Evolutionary conservation across 805 yeast species (phyloP).

Genomic region (Metschnikowia picachoensis): DNA sequence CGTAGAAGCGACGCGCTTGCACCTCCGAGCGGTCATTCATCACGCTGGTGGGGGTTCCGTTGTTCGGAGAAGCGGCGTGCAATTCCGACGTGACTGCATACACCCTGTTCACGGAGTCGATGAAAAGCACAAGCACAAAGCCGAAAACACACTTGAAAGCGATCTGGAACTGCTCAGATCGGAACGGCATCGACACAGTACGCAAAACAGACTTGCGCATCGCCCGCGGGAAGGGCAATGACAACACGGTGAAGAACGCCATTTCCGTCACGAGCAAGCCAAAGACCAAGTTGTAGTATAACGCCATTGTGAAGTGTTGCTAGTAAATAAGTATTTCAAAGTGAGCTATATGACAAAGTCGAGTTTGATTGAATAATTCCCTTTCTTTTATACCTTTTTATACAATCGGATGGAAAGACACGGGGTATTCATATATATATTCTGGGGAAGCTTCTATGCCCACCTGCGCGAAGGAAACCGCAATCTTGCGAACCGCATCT

Average conservation of each 20-base stretch:
- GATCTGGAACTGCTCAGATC: conserved; percentile 66
- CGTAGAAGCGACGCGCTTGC: conserved; percentile 87
- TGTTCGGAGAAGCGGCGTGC: conserved; percentile 27
- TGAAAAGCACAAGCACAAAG: conserved; percentile 76
- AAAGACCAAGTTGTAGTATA: conserved; percentile 55
- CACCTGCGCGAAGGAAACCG: too few species aligned
- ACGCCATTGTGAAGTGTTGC: conserved; percentile 29
- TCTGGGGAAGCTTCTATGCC: too few species aligned
- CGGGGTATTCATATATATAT: too few species aligned
- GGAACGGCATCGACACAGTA: conserved; percentile 64
- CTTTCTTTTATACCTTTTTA: too few species aligned
- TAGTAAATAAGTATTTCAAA: too few species aligned
- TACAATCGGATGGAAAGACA: too few species aligned
- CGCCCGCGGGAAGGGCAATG: conserved; percentile 79
- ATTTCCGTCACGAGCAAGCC: conserved; percentile 75
- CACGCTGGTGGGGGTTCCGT: conserved; percentile 16
- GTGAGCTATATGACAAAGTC: too few species aligned
- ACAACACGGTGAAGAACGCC: conserved; percentile 70
- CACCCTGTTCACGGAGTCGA: conserved; percentile 86
- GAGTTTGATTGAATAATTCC: too few species aligned
- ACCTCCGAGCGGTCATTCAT: conserved; percentile 70
- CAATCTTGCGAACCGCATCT: too few species aligned
- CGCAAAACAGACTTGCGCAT: conserved; percentile 65
- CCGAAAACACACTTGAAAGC: conserved; percentile 78
- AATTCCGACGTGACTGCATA: conserved; percentile 64